phyloP scores from a whole-genome alignment of 202 grass and related monocot species.

The Dendrocalamus latiflorus region DNA sequence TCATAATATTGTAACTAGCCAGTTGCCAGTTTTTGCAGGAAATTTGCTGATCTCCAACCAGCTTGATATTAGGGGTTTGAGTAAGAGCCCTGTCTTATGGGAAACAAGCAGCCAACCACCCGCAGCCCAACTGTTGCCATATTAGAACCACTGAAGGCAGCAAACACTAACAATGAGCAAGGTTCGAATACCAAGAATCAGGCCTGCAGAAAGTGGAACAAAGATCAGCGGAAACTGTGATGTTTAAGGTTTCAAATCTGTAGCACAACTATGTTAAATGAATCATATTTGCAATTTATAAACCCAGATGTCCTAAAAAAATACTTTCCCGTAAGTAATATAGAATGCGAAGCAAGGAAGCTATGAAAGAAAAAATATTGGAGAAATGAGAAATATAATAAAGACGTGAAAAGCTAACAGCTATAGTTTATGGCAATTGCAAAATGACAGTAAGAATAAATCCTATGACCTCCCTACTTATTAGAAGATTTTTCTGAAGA shows the following conservation, averaged over 20 bases:
- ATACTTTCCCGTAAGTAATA: background rate
- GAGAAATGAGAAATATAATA: background rate
- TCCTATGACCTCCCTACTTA: background rate
- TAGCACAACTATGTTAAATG: background rate
- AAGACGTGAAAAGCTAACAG: background rate
- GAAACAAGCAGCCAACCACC: background rate
- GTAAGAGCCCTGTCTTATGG: background rate
- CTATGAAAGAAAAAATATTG: background rate
- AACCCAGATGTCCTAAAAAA: background rate
- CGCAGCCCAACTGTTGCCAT: background rate
- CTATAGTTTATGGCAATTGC: background rate
- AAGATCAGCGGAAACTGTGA: background rate
- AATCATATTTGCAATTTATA: background rate
- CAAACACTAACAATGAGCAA: background rate
- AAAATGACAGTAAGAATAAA: constrained; percentile 1
- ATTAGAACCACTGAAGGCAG: background rate
- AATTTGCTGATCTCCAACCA: constrained; percentile 1
- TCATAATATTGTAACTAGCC: background rate
- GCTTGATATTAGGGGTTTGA: background rate
- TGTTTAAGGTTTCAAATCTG: background rate
- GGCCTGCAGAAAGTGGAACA: background rate
- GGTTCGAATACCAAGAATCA: background rate
- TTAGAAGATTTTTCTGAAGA: background rate
- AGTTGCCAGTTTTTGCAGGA: background rate
- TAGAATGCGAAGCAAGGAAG: background rate